Conservation (phyloP, 371 early-diverging fungal species). For the Syncephalastrum racemosum region DNA sequence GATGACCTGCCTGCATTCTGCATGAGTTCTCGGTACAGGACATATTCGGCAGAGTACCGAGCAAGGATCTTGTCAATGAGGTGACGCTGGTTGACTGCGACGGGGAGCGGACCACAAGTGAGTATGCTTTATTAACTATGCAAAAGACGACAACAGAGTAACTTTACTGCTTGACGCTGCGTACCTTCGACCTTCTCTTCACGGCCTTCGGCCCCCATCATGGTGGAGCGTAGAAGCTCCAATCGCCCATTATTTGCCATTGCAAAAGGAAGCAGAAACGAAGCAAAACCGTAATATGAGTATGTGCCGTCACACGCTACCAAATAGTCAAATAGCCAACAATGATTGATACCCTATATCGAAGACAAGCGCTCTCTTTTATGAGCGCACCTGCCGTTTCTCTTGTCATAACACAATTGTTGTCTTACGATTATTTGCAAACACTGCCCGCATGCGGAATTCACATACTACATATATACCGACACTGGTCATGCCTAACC, state of each 20-base stretch:
- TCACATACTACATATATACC: too few species aligned
- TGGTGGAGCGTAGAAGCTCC: slow-evolving; percentile 40
- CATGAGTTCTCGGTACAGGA: slow-evolving; percentile 74
- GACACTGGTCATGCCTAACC: too few species aligned
- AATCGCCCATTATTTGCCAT: slow-evolving; percentile 15
- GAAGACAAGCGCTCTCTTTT: too few species aligned
- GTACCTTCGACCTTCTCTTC: slow-evolving; percentile 68
- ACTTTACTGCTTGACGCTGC: too few species aligned
- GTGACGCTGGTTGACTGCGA: slow-evolving; percentile 83
- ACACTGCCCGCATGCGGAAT: too few species aligned
- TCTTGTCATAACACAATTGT: too few species aligned
- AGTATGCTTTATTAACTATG: slow-evolving; percentile 4
- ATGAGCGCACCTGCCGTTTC: too few species aligned
- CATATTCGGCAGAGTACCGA: slow-evolving; percentile 79
- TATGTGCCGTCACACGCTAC: too few species aligned
- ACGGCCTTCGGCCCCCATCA: slow-evolving; percentile 45
- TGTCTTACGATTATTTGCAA: too few species aligned
- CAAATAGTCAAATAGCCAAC: too few species aligned
- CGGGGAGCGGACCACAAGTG: neutral
- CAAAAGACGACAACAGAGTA: neutral
- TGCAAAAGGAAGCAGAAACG: neutral
- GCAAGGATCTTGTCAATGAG: slow-evolving; percentile 93
- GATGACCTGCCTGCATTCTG: slow-evolving; percentile 50
- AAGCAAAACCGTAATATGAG: too few species aligned
- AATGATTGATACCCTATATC: too few species aligned